Percentiles rank a stretch among this genome's conserved stretches.
These are phyloP conservation scores for Penicillium salamii DNA, from an alignment of 495 filamentous ascomycete species.

Conservation along the genomic window DNA sequence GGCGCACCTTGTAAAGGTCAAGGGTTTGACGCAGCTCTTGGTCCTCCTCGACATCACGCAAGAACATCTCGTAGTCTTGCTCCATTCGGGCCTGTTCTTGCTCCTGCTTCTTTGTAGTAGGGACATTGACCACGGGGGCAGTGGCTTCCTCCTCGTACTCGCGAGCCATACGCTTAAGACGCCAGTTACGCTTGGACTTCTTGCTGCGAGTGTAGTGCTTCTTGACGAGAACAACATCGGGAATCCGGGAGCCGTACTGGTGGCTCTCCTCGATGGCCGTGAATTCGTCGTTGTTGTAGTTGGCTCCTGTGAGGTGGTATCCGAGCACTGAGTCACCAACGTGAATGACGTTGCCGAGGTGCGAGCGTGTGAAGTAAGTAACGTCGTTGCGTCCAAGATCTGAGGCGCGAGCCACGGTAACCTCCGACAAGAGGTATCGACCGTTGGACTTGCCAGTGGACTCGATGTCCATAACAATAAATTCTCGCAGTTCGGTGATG, in stretches of 20 bases:
- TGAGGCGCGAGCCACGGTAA: constrained; percentile 78
- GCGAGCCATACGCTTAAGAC: constrained; percentile 85
- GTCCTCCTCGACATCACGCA: constrained; percentile 95
- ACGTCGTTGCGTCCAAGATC: constrained; percentile 86
- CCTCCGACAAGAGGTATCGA: constrained; percentile 80
- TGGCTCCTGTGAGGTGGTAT: constrained; percentile 81
- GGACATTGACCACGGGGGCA: constrained; percentile 18
- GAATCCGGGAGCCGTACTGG: constrained; percentile 70
- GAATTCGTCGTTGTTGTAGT: constrained; percentile 84
- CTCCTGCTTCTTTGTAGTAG: constrained; percentile 56
- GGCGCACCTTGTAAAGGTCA: constrained; percentile 75
- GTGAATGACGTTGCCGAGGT: constrained; percentile 83
- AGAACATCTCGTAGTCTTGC: constrained; percentile 92
- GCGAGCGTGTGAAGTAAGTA: constrained; percentile 83
- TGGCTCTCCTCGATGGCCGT: constrained; percentile 73
- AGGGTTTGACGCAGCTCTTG: constrained; percentile 78
- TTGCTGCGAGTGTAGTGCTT: constrained; percentile 87
- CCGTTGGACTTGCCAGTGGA: constrained; percentile 70
- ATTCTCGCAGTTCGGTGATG: constrained; percentile 81
- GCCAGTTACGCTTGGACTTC: constrained; percentile 90
- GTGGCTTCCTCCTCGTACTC: constrained; percentile 72
- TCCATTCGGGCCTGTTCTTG: constrained; percentile 78
- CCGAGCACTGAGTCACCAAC: constrained; percentile 90
- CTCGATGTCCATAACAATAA: constrained; percentile 94
- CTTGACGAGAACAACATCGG: constrained; percentile 93